Evolutionary conservation across 495 filamentous ascomycete genomes (phyloP).

Genomic region (Aspergillus coremiiformis): DNA sequence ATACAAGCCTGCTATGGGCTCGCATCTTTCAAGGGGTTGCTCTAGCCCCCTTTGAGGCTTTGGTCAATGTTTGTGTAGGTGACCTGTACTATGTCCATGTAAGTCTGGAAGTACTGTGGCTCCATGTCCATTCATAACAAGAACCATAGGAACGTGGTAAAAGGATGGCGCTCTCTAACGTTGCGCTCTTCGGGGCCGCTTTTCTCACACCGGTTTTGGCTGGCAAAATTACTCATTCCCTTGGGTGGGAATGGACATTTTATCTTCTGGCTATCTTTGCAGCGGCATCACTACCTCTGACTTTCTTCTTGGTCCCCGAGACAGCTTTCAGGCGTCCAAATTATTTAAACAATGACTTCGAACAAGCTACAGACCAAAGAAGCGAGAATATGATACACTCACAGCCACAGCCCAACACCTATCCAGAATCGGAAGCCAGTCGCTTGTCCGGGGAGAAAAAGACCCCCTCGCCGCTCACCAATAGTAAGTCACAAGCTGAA

Average conservation of each 20-base stretch:
- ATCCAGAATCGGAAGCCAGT: conserved; percentile 11
- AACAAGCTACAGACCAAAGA: conserved; percentile 12
- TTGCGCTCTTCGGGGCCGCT: conserved; percentile 83
- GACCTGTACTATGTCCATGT: conserved; percentile 75
- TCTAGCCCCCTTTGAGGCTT: conserved; percentile 66
- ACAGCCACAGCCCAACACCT: conserved; percentile 7
- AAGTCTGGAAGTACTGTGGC: conserved; percentile 18
- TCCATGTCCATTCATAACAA: not conserved
- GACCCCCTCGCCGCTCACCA: not conserved
- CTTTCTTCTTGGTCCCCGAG: conserved; percentile 78
- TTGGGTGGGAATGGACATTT: conserved; percentile 75
- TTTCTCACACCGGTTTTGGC: conserved; percentile 88
- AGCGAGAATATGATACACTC: conserved; percentile 6
- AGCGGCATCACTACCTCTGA: conserved; percentile 52
- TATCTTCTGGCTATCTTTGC: conserved; percentile 64
- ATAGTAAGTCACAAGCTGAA: not conserved
- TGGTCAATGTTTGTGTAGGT: conserved; percentile 71
- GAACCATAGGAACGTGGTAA: conserved; percentile 61
- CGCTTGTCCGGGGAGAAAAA: not conserved
- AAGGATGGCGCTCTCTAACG: conserved; percentile 84
- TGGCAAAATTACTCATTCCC: conserved; percentile 68
- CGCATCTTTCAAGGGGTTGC: conserved; percentile 69
- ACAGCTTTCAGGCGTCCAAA: conserved; percentile 66
- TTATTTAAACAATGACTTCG: conserved; percentile 55
- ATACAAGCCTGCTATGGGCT: conserved; percentile 65